Percentiles rank a stretch among this genome's conserved stretches.
Evolutionary conservation across 371 early-diverging fungal species (phyloP).

Genomic region (Gilbertella persicaria): DNA sequence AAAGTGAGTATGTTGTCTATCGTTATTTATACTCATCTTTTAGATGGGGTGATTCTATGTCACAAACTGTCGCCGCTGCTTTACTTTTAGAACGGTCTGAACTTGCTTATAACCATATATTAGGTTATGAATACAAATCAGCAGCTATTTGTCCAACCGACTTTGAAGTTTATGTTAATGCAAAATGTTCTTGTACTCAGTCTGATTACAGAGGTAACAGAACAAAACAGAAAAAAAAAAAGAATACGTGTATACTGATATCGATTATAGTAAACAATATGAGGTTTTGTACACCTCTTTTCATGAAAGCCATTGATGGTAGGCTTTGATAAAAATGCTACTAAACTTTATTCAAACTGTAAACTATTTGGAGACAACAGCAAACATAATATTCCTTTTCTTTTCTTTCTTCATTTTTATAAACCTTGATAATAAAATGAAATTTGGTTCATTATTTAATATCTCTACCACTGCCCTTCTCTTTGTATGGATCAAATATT

Average conservation of each 20-base stretch:
- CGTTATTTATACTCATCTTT: slow-evolving; percentile 46
- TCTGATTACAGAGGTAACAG: neutral
- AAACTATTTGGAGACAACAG: neutral
- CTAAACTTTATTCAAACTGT: neutral
- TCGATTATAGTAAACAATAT: slow-evolving; percentile 1
- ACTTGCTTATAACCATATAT: neutral
- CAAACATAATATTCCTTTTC: neutral
- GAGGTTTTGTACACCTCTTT: slow-evolving; percentile 2
- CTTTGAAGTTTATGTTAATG: neutral
- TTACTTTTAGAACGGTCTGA: slow-evolving; percentile 59
- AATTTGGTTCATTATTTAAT: neutral
- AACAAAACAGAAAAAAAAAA: neutral
- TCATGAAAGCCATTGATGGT: neutral
- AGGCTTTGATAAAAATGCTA: neutral
- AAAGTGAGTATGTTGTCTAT: slow-evolving; percentile 54
- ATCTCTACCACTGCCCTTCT: neutral
- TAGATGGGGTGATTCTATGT: slow-evolving; percentile 52
- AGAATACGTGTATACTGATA: neutral
- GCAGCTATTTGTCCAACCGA: slow-evolving; percentile 5
- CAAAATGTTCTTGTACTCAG: slow-evolving; percentile 11
- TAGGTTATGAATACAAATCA: slow-evolving; percentile 1
- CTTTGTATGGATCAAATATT: neutral
- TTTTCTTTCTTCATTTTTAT: neutral
- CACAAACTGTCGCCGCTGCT: slow-evolving; percentile 83
- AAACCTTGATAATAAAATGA: neutral